Evolutionary conservation across 768 basidiomycete genomes (phyloP), one percentile per base, ranked within the genome.

Genomic region (Cystobasidium onofrii): DNA sequence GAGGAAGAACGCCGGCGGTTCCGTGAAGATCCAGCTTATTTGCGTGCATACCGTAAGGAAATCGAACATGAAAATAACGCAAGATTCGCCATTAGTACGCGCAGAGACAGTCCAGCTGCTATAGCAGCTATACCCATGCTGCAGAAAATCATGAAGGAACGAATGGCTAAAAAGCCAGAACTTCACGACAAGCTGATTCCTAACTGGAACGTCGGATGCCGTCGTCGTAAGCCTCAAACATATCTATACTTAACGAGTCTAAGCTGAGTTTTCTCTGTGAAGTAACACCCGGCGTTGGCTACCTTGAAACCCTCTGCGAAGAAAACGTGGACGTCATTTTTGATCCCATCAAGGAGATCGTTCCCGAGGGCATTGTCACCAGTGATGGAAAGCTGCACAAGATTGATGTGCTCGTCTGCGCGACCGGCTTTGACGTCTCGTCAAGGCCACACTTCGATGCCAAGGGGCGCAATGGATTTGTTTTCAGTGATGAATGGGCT

Each of bases 241-340:
- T n/a, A n/a, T n/a, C n/a, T 54, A 4, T n/a, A 54, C 10, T n/a
- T 4, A n/a, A 20, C 52, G 4, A 29, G 52, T 20, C 52, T 20
- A n/a, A n/a, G n/a, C n/a, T n/a, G n/a, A n/a, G 52, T 54, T 29
- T 54, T 6, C 27, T n/a, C 52, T 6, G 52, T 7, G 7, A 20
- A 7, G 6, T 54, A 6, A 89, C 88, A 0, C 87, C 87, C 0
- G 88, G 87, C 0, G 86, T 86, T 12, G 87, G 88, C 6, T 89
- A 87, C 78, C 83, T 89, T 36, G 87, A 88, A 76, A 86, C 88
- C 0, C 80, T 89, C 1, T 86, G 85, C 73, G 83, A 85, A 80
- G 85, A 86, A 75, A 88, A 88, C 77, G 88, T 75, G 57, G 75
- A 71, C 50, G 74, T 75, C 9, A 23, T 78, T 55, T 61, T 63